Percentiles rank a stretch among this genome's conserved stretches.
Conservation (phyloP, 345 rosid species). For the Anacardium occidentale region DNA sequence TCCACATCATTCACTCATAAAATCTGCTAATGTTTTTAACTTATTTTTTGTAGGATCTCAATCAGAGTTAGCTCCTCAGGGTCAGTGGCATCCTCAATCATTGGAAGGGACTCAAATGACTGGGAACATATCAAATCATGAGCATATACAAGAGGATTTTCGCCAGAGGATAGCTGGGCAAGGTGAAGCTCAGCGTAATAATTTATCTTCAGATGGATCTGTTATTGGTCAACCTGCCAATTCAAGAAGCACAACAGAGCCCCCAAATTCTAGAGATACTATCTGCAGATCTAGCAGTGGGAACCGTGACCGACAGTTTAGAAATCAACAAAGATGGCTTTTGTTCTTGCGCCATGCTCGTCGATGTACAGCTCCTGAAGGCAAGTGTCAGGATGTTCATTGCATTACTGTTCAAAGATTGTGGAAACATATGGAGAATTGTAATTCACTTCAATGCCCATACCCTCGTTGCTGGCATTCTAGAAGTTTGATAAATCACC, state of each 20-base stretch:
- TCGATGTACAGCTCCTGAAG: constrained; percentile 73
- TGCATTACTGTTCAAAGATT: constrained; percentile 61
- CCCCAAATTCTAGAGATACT: constrained; percentile 42
- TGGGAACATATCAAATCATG: constrained; percentile 54
- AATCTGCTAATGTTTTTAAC: constrained; percentile 47
- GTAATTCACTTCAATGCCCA: constrained; percentile 52
- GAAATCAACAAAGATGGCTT: constrained; percentile 83
- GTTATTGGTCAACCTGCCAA: constrained; percentile 41
- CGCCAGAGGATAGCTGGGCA: constrained; percentile 63
- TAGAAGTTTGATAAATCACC: constrained; percentile 61
- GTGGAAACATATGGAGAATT: constrained; percentile 76
- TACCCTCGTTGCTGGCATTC: constrained; percentile 79
- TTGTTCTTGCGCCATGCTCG: constrained; percentile 87
- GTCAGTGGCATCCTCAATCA: constrained; percentile 62
- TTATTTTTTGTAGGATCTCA: constrained; percentile 47
- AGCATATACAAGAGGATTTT: constrained; percentile 75
- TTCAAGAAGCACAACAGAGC: constrained; percentile 45
- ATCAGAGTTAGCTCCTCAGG: constrained; percentile 50
- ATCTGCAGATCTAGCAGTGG: constrained; percentile 51
- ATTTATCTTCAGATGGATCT: constrained; percentile 58
- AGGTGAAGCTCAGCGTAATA: constrained; percentile 79
- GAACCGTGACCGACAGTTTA: constrained; percentile 54
- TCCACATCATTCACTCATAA: constrained; percentile 49
- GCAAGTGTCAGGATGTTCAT: constrained; percentile 65
- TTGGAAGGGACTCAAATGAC: constrained; percentile 49